These are phyloP conservation scores for Paspalum vaginatum DNA, from an alignment of 176 grass and related monocot species.

Conservation along the genomic window DNA sequence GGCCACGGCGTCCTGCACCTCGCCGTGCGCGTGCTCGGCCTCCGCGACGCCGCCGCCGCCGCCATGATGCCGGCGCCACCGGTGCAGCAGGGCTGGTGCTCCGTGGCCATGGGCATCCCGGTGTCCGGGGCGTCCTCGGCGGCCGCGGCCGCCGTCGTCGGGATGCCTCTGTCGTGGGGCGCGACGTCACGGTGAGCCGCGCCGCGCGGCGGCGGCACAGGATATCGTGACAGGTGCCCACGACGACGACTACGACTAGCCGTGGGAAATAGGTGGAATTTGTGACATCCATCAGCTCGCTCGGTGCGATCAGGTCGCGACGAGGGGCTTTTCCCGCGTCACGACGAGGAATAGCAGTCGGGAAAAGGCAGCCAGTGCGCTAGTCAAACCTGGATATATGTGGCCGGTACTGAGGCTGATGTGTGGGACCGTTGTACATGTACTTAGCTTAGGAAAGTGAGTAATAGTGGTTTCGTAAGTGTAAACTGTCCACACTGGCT, in stretches of 20 bases:
- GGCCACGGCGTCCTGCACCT: slow-evolving; percentile 69
- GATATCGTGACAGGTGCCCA: neutral
- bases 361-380: neutral
- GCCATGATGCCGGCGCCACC: neutral
- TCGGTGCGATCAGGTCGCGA: slow-evolving; percentile 15
- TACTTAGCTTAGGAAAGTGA: too few species aligned
- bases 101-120: slow-evolving; percentile 79
- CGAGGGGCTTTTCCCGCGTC: neutral
- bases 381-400: slow-evolving; percentile 34
- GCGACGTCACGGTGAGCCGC: slow-evolving; percentile 28
- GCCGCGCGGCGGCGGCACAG: neutral
- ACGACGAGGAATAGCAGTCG: slow-evolving; percentile 25
- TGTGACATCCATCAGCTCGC: neutral
- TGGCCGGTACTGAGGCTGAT: neutral
- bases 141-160: slow-evolving; percentile 23
- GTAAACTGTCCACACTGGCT: too few species aligned
- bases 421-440: neutral
- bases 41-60: neutral
- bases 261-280: slow-evolving; percentile 48
- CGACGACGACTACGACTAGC: slow-evolving; percentile 5
- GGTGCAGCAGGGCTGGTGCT: slow-evolving; percentile 61
- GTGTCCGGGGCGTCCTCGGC: slow-evolving; percentile 35
- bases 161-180: slow-evolving; percentile 39
- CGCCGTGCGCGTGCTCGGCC: slow-evolving; percentile 70
- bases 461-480: too few species aligned